Evolutionary conservation across 208 protist genomes (phyloP).

Genomic region (Leishmania martiniquensis): DNA sequence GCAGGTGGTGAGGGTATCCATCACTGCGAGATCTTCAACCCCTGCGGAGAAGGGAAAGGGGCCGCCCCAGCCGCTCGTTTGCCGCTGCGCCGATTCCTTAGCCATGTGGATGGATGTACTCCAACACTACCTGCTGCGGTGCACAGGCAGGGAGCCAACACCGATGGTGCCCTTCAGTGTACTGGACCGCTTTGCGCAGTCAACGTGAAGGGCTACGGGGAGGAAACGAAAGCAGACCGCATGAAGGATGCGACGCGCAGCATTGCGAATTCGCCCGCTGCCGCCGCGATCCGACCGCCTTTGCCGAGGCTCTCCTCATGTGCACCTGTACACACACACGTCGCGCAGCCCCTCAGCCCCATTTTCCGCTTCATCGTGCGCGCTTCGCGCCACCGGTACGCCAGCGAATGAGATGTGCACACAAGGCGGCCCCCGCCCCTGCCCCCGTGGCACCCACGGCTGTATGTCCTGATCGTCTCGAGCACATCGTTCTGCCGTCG

Average conservation of each 20-base stretch:
- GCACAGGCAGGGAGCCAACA: constrained; percentile 5
- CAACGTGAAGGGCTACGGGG: background rate
- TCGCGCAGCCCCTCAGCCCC: too few species aligned
- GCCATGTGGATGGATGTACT: constrained; percentile 32
- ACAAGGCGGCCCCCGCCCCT: too few species aligned
- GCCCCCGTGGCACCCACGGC: too few species aligned
- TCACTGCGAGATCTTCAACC: background rate
- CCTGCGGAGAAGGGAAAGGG: constrained; percentile 8
- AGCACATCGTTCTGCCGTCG: too few species aligned
- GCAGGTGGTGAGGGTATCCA: constrained; percentile 59
- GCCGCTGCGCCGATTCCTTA: constrained; percentile 18
- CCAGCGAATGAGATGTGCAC: too few species aligned
- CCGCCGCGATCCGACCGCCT: too few species aligned
- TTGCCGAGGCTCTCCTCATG: too few species aligned
- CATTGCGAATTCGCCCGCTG: too few species aligned
- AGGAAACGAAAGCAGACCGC: background rate
- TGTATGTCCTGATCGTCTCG: too few species aligned
- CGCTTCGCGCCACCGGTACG: too few species aligned
- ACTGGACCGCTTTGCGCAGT: constrained; percentile 6
- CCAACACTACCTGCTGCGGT: constrained; percentile 15
- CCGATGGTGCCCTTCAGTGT: background rate
- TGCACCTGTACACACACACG: too few species aligned
- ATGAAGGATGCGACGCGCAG: background rate
- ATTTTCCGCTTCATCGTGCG: too few species aligned
- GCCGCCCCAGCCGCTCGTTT: constrained; percentile 6